Evolutionary conservation across 1,139 yeast species (phyloP).

Genomic region (Yamadazyma sp.): DNA sequence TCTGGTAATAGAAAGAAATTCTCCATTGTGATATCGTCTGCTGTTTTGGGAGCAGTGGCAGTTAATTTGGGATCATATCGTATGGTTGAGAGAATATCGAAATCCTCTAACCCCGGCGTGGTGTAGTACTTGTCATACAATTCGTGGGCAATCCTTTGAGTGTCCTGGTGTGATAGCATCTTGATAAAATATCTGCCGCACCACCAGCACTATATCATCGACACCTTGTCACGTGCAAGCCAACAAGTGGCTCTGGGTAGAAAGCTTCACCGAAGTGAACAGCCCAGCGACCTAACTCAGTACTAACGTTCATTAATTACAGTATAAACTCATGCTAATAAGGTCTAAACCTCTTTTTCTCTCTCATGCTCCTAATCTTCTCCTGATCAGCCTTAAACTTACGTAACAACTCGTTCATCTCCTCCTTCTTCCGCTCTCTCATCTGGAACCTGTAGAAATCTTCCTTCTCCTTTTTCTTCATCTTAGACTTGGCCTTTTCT

Average conservation of each 20-base stretch:
- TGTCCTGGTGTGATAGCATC: constrained; percentile 1
- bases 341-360: constrained; percentile 82
- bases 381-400: constrained; percentile 92
- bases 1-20: constrained; percentile 62
- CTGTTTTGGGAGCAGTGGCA: constrained; percentile 21
- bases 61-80: constrained; percentile 66
- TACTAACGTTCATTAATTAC: too few relatives aligned
- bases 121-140: constrained; percentile 18
- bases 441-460: constrained; percentile 97
- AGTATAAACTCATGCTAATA: too few relatives aligned
- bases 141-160: constrained; percentile 8
- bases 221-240: too few relatives aligned
- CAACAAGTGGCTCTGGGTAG: too few relatives aligned
- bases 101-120: constrained; percentile 20
- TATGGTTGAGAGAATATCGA: constrained; percentile 64
- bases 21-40: constrained; percentile 25
- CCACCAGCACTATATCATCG: too few relatives aligned
- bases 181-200: too few relatives aligned
- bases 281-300: too few relatives aligned
- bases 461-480: constrained; percentile 76
- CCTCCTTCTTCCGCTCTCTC: constrained; percentile 88
- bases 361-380: constrained; percentile 73
- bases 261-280: too few relatives aligned
- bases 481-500: constrained; percentile 49
- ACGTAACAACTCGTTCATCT: constrained; percentile 79